Evolutionary conservation across 495 filamentous ascomycete genomes (phyloP).

Genomic region (Aspergillus homomorphus): DNA sequence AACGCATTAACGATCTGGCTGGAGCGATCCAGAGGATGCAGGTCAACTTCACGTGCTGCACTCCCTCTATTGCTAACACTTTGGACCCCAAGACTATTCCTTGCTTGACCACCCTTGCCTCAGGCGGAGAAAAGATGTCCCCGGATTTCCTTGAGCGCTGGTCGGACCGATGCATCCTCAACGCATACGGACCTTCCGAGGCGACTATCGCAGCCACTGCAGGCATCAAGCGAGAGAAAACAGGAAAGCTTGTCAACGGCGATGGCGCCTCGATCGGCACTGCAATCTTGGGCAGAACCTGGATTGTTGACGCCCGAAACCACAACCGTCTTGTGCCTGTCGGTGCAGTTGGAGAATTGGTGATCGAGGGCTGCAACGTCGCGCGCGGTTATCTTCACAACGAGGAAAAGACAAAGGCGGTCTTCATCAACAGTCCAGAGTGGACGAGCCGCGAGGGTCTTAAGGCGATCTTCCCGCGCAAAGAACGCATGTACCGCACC

Average conservation of each 20-base stretch:
- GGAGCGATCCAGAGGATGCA: slow-evolving; percentile 38
- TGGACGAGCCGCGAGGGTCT: slow-evolving; percentile 40
- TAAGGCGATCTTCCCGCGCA: slow-evolving; percentile 22
- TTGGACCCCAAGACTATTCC: slow-evolving; percentile 48
- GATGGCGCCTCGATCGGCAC: slow-evolving; percentile 41
- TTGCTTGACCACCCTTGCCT: slow-evolving; percentile 44
- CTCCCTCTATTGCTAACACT: slow-evolving; percentile 47
- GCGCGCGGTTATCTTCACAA: slow-evolving; percentile 58
- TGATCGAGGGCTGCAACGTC: slow-evolving; percentile 61
- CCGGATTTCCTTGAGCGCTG: slow-evolving; percentile 41
- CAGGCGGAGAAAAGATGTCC: slow-evolving; percentile 58
- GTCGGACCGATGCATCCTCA: slow-evolving; percentile 43
- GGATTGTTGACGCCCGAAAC: slow-evolving; percentile 60
- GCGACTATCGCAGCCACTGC: slow-evolving; percentile 45
- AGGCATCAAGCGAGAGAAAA: slow-evolving; percentile 35
- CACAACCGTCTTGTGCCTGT: slow-evolving; percentile 56
- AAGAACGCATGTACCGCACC: slow-evolving; percentile 45
- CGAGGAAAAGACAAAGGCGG: slow-evolving; percentile 51
- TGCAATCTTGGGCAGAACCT: slow-evolving; percentile 41
- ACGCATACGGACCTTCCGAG: slow-evolving; percentile 56
- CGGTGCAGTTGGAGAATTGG: slow-evolving; percentile 61
- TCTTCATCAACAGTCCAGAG: slow-evolving; percentile 52
- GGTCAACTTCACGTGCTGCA: slow-evolving; percentile 38
- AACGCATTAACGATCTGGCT: slow-evolving; percentile 49
- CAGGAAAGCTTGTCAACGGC: slow-evolving; percentile 43